These are phyloP conservation scores for Eucalyptus tenuipes DNA, from an alignment of 345 rosid species.

Conservation along the genomic window DNA sequence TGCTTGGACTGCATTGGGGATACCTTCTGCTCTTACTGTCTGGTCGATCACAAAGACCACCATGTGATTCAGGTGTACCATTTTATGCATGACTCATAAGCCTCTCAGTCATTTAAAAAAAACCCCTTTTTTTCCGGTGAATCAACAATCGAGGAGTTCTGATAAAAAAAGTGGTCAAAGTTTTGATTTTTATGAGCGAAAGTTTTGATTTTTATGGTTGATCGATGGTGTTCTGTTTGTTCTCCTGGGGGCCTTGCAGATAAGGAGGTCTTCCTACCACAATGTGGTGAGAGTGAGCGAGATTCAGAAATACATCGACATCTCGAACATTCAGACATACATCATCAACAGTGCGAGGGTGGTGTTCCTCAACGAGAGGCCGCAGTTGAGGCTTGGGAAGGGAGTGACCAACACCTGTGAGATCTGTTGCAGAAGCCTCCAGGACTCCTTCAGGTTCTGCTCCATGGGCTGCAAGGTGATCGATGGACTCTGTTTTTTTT, in stretches of 20 bases:
- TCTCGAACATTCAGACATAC: slow-evolving; percentile 30
- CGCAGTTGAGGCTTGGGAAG: slow-evolving; percentile 36
- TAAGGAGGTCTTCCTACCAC: slow-evolving; percentile 34
- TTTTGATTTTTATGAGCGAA: background rate
- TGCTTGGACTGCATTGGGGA: slow-evolving; percentile 27
- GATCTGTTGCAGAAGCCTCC: slow-evolving; percentile 31
- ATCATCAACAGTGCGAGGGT: slow-evolving; percentile 34
- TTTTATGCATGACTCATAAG: background rate
- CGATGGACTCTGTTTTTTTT: background rate
- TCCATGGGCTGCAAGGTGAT: slow-evolving; percentile 39
- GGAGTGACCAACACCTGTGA: slow-evolving; percentile 38
- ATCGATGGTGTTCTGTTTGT: background rate
- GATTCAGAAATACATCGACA: slow-evolving; percentile 30
- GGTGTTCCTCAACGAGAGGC: slow-evolving; percentile 35
- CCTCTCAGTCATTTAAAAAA: background rate
- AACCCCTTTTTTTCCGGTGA: background rate
- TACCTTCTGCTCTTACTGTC: slow-evolving; percentile 26
- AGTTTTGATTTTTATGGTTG: background rate
- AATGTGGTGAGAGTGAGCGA: slow-evolving; percentile 36
- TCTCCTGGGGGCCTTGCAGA: slow-evolving; percentile 4
- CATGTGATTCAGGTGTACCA: slow-evolving; percentile 18
- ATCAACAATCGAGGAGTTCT: background rate
- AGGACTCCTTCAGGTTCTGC: slow-evolving; percentile 38
- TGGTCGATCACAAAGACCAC: slow-evolving; percentile 15
- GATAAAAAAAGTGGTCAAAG: background rate